Evolutionary conservation across 2,329 filamentous ascomycete genomes (phyloP).

Genomic region (Bipolaris oryzae): DNA sequence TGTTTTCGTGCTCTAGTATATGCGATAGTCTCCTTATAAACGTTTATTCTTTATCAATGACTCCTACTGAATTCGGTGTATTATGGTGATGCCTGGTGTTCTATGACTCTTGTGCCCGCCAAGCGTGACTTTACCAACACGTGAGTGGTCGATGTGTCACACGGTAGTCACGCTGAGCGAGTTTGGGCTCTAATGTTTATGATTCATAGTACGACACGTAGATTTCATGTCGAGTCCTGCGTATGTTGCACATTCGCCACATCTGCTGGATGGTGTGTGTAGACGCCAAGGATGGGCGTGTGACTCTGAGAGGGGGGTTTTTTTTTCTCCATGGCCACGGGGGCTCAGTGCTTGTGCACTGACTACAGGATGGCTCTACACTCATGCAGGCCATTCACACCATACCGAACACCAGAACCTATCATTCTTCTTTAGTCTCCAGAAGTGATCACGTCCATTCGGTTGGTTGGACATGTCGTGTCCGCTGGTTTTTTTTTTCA

Average conservation of each 20-base stretch:
- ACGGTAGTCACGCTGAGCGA: not conserved
- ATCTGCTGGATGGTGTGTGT: not conserved
- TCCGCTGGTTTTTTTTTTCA: too few relatives aligned
- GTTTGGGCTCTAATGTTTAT: not conserved
- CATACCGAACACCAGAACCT: too few relatives aligned
- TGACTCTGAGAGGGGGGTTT: too few relatives aligned
- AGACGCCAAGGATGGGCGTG: too few relatives aligned
- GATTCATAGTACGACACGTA: not conserved
- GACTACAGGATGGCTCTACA: too few relatives aligned
- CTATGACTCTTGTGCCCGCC: conserved; percentile 2
- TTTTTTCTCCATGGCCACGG: too few relatives aligned
- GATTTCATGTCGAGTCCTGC: not conserved
- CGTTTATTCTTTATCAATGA: conserved; percentile 23
- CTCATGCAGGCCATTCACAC: too few relatives aligned
- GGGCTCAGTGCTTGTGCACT: too few relatives aligned
- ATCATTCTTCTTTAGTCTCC: too few relatives aligned
- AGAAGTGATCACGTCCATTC: too few relatives aligned
- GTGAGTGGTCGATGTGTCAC: not conserved
- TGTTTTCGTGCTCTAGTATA: conserved; percentile 18
- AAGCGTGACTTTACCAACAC: not conserved
- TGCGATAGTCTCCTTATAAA: conserved; percentile 29
- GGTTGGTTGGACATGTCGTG: too few relatives aligned
- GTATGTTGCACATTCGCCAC: too few relatives aligned
- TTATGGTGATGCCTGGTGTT: conserved; percentile 1
- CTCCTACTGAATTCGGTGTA: conserved; percentile 3